phyloP scores from a whole-genome alignment of 768 basidiomycete species.

The Rubroboletus pulcherrimus region DNA sequence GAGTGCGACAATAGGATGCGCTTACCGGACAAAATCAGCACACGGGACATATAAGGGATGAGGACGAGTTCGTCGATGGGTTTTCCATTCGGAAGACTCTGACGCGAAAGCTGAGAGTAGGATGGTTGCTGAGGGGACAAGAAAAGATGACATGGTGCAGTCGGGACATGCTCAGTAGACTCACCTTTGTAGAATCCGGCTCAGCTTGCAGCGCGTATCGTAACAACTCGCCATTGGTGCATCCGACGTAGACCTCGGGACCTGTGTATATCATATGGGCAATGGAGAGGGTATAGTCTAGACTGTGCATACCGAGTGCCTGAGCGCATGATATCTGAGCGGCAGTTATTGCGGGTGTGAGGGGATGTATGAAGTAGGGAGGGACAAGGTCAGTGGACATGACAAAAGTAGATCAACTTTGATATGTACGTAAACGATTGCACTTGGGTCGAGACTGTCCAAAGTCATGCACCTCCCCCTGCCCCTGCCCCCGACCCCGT shows the following conservation, averaged over 20 bases:
- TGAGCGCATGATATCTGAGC: conserved; percentile 43
- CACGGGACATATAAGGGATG: conserved; percentile 69
- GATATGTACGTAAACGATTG: conserved; percentile 23
- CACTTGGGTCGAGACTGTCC: background rate
- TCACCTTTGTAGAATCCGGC: conserved; percentile 42
- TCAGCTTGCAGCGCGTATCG: conserved; percentile 71
- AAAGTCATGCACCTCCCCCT: conserved; percentile 17
- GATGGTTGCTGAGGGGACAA: conserved; percentile 44
- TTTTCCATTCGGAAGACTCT: conserved; percentile 63
- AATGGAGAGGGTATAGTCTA: background rate
- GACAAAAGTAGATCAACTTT: background rate
- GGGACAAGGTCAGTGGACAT: conserved; percentile 42
- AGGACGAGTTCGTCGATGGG: conserved; percentile 79
- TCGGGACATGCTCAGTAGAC: conserved; percentile 7
- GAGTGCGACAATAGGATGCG: conserved; percentile 26
- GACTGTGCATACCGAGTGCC: conserved; percentile 45
- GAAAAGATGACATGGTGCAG: background rate
- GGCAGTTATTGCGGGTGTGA: conserved; percentile 37
- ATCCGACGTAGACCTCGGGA: conserved; percentile 84
- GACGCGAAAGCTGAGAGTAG: conserved; percentile 65
- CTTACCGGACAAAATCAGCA: conserved; percentile 69
- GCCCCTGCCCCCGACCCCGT: conserved; percentile 4
- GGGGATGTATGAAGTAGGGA: conserved; percentile 55
- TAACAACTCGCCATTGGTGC: conserved; percentile 78
- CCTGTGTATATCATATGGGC: conserved; percentile 38